phyloP scores from a whole-genome alignment of 2,329 filamentous ascomycete genomes.

The Coleophoma eucalyptorum region DNA sequence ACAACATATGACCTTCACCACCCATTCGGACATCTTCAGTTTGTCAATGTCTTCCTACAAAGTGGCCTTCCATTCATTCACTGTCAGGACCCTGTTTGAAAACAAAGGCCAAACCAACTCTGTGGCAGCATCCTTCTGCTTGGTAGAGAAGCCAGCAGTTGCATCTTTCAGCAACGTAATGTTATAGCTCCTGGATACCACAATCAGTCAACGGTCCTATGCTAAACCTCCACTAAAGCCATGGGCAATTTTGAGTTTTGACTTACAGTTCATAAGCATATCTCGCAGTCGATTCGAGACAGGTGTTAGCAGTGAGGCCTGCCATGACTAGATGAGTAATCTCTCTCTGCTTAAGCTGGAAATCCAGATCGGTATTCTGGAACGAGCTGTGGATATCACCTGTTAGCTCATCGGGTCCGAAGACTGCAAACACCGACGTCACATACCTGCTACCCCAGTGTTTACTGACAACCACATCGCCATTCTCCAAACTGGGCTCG shows the following conservation, averaged over 20 bases:
- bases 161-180: conserved; percentile 22
- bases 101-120: conserved; percentile 25
- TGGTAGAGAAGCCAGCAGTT: conserved; percentile 20
- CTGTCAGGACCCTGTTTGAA: conserved; percentile 19
- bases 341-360: conserved; percentile 28
- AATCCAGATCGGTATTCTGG: conserved; percentile 31
- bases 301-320: conserved; percentile 28
- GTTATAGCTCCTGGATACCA: conserved; percentile 17
- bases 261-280: conserved; percentile 29
- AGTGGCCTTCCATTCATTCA: conserved; percentile 18
- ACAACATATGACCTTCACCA: too few species aligned
- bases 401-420: not conserved
- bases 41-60: not conserved
- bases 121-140: conserved; percentile 18
- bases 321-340: conserved; percentile 27
- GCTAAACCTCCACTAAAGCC: too few species aligned
- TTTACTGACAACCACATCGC: conserved; percentile 27
- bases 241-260: not conserved
- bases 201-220: not conserved
- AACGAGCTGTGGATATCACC: conserved; percentile 19
- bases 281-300: conserved; percentile 30
- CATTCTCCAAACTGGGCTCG: conserved; percentile 22
- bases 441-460: conserved; percentile 28
- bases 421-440: not conserved
- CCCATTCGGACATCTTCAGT: too few species aligned